Evolutionary conservation across 2,329 filamentous ascomycete species (phyloP).

Genomic region (Cladosporium sp.): DNA sequence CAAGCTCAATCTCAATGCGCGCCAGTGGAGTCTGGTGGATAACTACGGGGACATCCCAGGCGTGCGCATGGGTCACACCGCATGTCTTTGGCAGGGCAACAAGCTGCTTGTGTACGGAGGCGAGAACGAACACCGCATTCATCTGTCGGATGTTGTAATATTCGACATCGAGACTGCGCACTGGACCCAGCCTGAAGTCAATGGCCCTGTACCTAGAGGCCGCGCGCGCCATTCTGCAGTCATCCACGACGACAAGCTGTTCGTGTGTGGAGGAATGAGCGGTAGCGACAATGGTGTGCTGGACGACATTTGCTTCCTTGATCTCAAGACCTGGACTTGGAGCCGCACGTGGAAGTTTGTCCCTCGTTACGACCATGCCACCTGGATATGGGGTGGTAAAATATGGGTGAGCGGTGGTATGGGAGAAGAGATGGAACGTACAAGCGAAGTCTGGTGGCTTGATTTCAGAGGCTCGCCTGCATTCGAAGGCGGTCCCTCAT

Average conservation of each 20-base stretch:
- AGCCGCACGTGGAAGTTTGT: conserved; percentile 95
- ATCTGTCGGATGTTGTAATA: conserved; percentile 91
- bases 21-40: conserved; percentile 93
- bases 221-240: conserved; percentile 90
- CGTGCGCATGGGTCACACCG: conserved; percentile 97
- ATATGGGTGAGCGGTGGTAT: conserved; percentile 97
- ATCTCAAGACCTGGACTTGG: conserved; percentile 97
- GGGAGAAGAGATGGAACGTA: conserved; percentile 94
- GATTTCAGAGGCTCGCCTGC: conserved; percentile 88
- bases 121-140: conserved; percentile 94
- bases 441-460: conserved; percentile 94
- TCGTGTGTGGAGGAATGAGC: conserved; percentile 92
- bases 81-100: conserved; percentile 85
- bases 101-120: conserved; percentile 97
- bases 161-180: conserved; percentile 92
- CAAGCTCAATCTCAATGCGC: conserved; percentile 75
- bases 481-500: conserved; percentile 47
- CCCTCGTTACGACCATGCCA: conserved; percentile 88
- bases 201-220: conserved; percentile 79
- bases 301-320: conserved; percentile 94
- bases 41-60: conserved; percentile 98
- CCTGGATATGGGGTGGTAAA: conserved; percentile 85
- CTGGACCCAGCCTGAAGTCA: conserved; percentile 88
- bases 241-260: conserved; percentile 92
- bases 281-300: conserved; percentile 87